Evolutionary conservation across 805 yeast species (phyloP).

Genomic region (Starmerella tilneyi): DNA sequence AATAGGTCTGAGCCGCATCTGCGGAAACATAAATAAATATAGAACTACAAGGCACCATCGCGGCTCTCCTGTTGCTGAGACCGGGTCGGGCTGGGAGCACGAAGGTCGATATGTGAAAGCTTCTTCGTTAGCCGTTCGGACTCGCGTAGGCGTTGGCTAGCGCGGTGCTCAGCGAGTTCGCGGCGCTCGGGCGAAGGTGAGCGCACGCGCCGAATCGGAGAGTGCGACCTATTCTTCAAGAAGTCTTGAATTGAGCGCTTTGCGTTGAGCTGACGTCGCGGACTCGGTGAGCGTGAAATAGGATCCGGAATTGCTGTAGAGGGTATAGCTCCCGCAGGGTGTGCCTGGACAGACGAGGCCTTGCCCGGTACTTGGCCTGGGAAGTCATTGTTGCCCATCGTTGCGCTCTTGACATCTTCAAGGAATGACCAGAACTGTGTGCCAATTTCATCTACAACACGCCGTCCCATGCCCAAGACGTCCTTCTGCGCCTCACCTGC

Average conservation of each 20-base stretch:
- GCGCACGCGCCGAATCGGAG: constrained; percentile 13
- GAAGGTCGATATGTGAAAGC: constrained; percentile 16
- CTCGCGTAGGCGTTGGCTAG: constrained; percentile 15
- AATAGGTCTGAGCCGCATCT: too few relatives aligned
- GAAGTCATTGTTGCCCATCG: constrained; percentile 29
- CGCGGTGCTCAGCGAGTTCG: constrained; percentile 7
- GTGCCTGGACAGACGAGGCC: background rate
- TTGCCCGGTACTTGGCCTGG: too few relatives aligned
- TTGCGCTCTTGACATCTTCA: constrained; percentile 31
- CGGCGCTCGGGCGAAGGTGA: constrained; percentile 12
- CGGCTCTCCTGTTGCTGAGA: background rate
- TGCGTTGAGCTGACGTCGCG: constrained; percentile 14
- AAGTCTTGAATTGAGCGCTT: constrained; percentile 18
- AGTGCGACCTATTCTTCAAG: constrained; percentile 13
- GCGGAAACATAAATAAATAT: too few relatives aligned
- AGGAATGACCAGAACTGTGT: constrained; percentile 32
- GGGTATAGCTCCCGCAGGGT: too few relatives aligned
- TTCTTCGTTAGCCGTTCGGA: constrained; percentile 14
- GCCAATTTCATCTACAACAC: constrained; percentile 31
- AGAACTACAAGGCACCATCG: background rate
- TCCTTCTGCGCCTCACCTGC: constrained; percentile 16
- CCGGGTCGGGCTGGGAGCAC: constrained; percentile 7
- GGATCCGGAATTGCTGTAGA: background rate
- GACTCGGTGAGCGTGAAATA: constrained; percentile 10
- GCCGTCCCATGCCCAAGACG: constrained; percentile 27